These are phyloP conservation scores for Aspergillus baeticus DNA, from an alignment of 495 filamentous ascomycete species.

Conservation along the genomic window DNA sequence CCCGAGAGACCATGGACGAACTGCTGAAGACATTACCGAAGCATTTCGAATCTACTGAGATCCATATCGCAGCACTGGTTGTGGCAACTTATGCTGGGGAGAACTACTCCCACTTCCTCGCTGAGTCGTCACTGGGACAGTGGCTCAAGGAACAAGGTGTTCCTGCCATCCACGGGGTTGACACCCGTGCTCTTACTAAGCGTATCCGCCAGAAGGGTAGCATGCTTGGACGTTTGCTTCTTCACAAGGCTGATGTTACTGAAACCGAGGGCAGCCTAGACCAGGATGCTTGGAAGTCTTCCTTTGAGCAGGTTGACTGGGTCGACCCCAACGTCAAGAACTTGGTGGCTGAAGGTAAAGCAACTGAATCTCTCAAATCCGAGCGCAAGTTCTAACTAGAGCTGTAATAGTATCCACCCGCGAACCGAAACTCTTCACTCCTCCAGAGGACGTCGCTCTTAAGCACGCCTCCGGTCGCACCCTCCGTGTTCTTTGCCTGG, in stretches of 20 bases:
- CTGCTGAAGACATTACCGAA: conserved; percentile 80
- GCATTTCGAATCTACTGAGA: conserved; percentile 86
- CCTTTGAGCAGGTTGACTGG: conserved; percentile 81
- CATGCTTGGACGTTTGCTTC: conserved; percentile 90
- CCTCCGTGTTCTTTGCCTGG: conserved; percentile 84
- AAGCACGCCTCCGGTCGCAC: conserved; percentile 85
- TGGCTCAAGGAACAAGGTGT: conserved; percentile 96
- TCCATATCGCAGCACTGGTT: conserved; percentile 89
- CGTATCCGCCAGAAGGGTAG: conserved; percentile 88
- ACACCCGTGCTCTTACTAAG: conserved; percentile 92
- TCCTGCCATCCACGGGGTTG: conserved; percentile 94
- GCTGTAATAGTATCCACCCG: conserved; percentile 72
- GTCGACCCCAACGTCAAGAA: conserved; percentile 88
- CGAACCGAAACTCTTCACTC: conserved; percentile 77
- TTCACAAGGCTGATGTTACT: conserved; percentile 57
- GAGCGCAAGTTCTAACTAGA: conserved; percentile 7
- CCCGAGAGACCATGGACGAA: conserved; percentile 75
- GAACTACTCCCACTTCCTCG: conserved; percentile 91
- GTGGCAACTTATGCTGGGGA: conserved; percentile 90
- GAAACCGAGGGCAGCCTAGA: conserved; percentile 46
- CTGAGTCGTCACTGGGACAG: conserved; percentile 80
- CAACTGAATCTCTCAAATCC: not conserved
- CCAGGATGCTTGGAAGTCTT: conserved; percentile 57
- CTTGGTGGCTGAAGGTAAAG: conserved; percentile 89
- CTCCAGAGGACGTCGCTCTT: conserved; percentile 60